Percentiles rank a stretch among this genome's conserved stretches.
Evolutionary conservation across 2,329 filamentous ascomycete genomes (phyloP).

Genomic region (Colletotrichum navitas): DNA sequence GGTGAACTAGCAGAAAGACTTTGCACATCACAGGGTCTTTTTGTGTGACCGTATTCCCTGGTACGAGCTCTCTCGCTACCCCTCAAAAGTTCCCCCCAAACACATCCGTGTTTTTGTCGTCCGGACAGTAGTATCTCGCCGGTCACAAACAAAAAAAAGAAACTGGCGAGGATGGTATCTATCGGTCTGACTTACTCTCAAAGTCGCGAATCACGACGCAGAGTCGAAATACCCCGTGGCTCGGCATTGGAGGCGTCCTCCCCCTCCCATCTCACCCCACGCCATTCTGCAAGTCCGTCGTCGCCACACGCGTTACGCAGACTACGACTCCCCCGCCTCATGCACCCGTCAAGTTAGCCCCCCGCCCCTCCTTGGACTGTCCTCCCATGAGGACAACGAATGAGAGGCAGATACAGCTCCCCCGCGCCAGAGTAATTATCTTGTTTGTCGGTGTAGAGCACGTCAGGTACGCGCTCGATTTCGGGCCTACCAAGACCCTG

Average conservation of each 20-base stretch:
- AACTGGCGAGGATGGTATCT: background rate
- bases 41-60: background rate
- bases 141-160: background rate
- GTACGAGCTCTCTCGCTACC: background rate
- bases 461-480: background rate
- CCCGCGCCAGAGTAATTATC: background rate
- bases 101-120: background rate
- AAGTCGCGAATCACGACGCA: constrained; percentile 1
- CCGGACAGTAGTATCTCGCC: background rate
- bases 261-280: constrained; percentile 8
- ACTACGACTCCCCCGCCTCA: background rate
- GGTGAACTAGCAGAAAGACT: background rate
- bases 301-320: background rate
- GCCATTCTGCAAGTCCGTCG: background rate
- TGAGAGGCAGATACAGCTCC: background rate
- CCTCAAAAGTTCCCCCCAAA: background rate
- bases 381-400: background rate
- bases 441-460: background rate
- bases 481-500: background rate
- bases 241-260: background rate
- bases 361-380: background rate
- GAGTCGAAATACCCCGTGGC: background rate
- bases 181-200: background rate
- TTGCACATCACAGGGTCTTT: background rate
- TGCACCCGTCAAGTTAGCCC: constrained; percentile 2